Conservation (phyloP, 2,329 filamentous ascomycete genomes). For the Exophiala sideris region DNA sequence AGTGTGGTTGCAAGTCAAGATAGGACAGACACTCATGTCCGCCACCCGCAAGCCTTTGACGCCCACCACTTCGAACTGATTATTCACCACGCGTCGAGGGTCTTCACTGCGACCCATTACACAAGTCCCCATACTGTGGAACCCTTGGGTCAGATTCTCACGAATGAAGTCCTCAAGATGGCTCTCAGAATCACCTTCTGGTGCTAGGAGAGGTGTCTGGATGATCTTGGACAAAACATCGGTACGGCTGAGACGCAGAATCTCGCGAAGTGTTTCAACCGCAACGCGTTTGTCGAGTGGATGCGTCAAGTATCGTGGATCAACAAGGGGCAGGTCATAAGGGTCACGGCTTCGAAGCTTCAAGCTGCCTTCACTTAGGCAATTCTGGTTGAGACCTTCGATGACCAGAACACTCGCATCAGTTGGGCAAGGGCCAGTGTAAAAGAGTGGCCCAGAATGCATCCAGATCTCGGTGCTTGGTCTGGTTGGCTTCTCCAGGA, state of each 20-base stretch:
- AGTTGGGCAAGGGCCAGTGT: neutral
- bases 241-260: constrained; percentile 16
- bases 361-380: neutral
- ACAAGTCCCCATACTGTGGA: constrained; percentile 34
- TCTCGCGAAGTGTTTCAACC: constrained; percentile 12
- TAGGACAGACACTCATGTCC: constrained; percentile 33
- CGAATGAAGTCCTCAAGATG: constrained; percentile 25
- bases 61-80: constrained; percentile 30
- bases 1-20: constrained; percentile 22
- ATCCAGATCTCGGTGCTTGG: neutral
- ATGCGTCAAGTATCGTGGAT: constrained; percentile 12
- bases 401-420: neutral
- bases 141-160: constrained; percentile 32
- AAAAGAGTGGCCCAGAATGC: neutral
- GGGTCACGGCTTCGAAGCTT: constrained; percentile 19
- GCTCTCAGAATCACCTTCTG: constrained; percentile 15
- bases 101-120: constrained; percentile 34
- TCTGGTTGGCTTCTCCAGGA: neutral
- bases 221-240: constrained; percentile 5
- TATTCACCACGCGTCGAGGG: constrained; percentile 30
- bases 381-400: neutral
- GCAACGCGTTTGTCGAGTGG: constrained; percentile 17
- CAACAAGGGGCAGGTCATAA: constrained; percentile 22
- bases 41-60: constrained; percentile 33
- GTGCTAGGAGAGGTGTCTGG: constrained; percentile 13